A percentile compares a stretch with the other conserved stretches of the same genome.
These are phyloP conservation scores for Cercospora sojina DNA, from an alignment of 2,329 filamentous ascomycete species.

Conservation along the genomic window DNA sequence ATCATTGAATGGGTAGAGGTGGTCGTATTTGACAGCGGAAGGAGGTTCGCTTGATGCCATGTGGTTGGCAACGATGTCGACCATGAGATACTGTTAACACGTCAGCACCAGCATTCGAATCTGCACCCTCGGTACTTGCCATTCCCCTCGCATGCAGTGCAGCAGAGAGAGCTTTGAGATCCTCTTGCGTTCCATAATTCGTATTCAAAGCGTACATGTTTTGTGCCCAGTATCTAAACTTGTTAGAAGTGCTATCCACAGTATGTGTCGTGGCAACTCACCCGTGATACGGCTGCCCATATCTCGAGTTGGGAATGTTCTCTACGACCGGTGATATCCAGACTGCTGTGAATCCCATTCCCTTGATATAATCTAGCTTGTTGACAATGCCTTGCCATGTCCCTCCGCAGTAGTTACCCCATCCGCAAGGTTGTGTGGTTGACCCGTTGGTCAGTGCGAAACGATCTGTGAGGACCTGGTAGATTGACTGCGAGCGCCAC, in stretches of 20 bases:
- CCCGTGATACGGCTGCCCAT: constrained; percentile 48
- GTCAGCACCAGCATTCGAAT: neutral
- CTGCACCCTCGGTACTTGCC: constrained; percentile 20
- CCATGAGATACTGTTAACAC: constrained; percentile 42
- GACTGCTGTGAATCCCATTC: constrained; percentile 49
- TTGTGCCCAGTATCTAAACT: constrained; percentile 21
- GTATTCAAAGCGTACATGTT: constrained; percentile 40
- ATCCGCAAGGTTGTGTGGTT: constrained; percentile 46
- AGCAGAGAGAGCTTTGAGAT: constrained; percentile 46
- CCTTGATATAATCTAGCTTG: constrained; percentile 51
- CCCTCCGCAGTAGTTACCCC: constrained; percentile 48
- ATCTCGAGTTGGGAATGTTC: constrained; percentile 40
- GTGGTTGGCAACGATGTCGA: constrained; percentile 51
- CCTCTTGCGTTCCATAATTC: constrained; percentile 47
- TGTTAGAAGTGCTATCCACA: neutral
- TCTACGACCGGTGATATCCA: constrained; percentile 45
- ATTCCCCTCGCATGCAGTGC: constrained; percentile 49
- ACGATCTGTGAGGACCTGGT: constrained; percentile 59
- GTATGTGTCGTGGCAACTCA: neutral
- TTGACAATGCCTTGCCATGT: constrained; percentile 48
- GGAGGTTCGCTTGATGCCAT: constrained; percentile 39
- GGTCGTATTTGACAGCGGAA: constrained; percentile 33
- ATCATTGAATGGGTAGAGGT: constrained; percentile 43
- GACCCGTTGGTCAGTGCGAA: constrained; percentile 52
- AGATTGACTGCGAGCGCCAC: constrained; percentile 55